These are phyloP conservation scores for Pueraria montana DNA, from an alignment of 306 rosid genomes.

Conservation along the genomic window DNA sequence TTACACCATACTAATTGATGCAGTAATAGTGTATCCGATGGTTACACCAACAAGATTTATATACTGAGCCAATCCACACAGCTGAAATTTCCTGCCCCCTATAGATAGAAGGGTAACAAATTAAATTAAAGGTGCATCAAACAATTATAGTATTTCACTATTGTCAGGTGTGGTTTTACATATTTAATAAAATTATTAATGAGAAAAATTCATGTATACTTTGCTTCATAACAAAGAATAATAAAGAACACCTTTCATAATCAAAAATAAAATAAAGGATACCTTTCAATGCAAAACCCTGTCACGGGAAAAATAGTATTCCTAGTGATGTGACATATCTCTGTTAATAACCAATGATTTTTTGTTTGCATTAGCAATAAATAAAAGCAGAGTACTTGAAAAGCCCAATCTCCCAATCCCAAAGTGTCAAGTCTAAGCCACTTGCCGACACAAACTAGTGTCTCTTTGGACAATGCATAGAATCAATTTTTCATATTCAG, in stretches of 20 bases:
- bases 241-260: too few species aligned
- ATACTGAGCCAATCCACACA: conserved; percentile 87
- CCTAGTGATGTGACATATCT: not conserved
- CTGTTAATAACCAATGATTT: not conserved
- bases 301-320: not conserved
- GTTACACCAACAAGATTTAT: conserved; percentile 74
- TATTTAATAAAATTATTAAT: not conserved
- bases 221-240: not conserved
- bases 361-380: not conserved
- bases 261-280: too few species aligned
- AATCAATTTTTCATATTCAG: not conserved
- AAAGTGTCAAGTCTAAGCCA: not conserved
- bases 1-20: conserved; percentile 91
- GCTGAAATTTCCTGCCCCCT: conserved; percentile 78
- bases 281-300: not conserved
- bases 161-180: not conserved
- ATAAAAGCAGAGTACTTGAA: not conserved
- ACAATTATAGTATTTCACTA: not conserved
- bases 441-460: not conserved
- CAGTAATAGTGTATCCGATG: conserved; percentile 87
- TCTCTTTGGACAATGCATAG: not conserved
- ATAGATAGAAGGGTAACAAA: not conserved
- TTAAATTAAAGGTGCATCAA: not conserved
- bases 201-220: not conserved
- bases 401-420: not conserved